Evolutionary conservation across 257 asterid species (phyloP), one percentile per base, ranked within the genome.

Genomic region (Dorcoceras hygrometricum): DNA sequence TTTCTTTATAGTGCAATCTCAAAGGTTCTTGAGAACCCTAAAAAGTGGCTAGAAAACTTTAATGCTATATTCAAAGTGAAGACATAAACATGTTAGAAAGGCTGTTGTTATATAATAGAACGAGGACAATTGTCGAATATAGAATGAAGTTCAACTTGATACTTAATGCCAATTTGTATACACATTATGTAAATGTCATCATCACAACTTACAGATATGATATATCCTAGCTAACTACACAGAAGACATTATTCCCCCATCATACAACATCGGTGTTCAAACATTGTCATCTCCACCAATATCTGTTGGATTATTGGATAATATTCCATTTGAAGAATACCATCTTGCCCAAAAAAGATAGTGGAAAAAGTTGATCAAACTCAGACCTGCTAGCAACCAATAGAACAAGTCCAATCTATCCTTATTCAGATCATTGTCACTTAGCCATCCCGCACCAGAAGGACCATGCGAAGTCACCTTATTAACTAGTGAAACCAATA

Each of bases 381-480:
- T 93, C 5, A 93, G 57, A 48, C 55, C 66, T 5, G 94, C 96
- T 0, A 93, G 55, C 34, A 90, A 19, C 96, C 95, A 86, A 68
- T 93, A 93, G 61, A 93, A 90, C 8, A 76, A 72, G 48, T 93
- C 97, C 81, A 93, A 76, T 31, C 95, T 83, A 39, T 90, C 97
- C 23, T 84, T 85, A 68, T 93, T 79, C 29, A 93, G 85, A 63
- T 90, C 65, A 8, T 86, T 90, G 48, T 86, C 79, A 32, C 82
- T 72, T 0, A 89, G 79, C 97, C 98, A 93, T 3, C 98, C 98
- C 5, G 67, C 74, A 18, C 63, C 62, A 1, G 72, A 58, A 0
- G 76, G 61, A 11, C 65, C 65, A 27, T 16, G 23, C 0, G 74
- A 59, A 29, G 91, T 87, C 39, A 84, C 79, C 80, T 78, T 81